Evolutionary conservation across 2,329 filamentous ascomycete genomes (phyloP).

Genomic region (Dactylellina drechsleri): DNA sequence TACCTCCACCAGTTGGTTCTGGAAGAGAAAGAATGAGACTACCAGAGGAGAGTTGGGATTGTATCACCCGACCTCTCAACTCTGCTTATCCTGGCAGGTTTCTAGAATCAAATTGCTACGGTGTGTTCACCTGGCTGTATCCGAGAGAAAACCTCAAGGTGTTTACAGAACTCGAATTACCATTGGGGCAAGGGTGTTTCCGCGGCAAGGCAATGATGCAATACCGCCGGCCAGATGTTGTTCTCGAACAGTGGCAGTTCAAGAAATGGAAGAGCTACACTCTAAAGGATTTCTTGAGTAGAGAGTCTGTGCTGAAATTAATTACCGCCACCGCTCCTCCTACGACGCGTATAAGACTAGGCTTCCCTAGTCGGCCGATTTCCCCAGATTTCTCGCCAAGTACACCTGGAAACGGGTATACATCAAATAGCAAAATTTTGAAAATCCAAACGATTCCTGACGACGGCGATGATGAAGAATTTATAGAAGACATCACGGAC

Average conservation of each 20-base stretch:
- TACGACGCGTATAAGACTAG: neutral
- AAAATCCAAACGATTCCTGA: neutral
- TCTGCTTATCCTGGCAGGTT: constrained; percentile 4
- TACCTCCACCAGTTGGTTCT: neutral
- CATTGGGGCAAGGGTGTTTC: neutral
- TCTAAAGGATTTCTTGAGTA: neutral
- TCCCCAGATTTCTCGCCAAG: no score
- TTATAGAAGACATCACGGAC: constrained; percentile 22
- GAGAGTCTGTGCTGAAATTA: neutral
- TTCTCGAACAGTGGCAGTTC: constrained; percentile 35
- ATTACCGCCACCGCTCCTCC: constrained; percentile 3
- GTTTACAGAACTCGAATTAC: constrained; percentile 7
- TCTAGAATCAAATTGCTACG: constrained; percentile 7
- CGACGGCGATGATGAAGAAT: constrained; percentile 33
- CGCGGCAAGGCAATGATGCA: constrained; percentile 11
- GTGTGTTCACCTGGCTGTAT: constrained; percentile 25
- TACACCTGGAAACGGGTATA: no score
- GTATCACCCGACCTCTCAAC: neutral
- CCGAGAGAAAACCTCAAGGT: constrained; percentile 5
- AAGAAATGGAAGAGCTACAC: constrained; percentile 13
- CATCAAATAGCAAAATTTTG: no score
- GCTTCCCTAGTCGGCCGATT: neutral
- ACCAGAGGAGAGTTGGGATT: constrained; percentile 26
- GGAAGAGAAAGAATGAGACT: constrained; percentile 8
- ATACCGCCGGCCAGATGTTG: constrained; percentile 5